Evolutionary conservation across 352 stramenopile species (phyloP), one percentile per base, ranked within the genome.

Genomic region (Pythium myriotylum): DNA sequence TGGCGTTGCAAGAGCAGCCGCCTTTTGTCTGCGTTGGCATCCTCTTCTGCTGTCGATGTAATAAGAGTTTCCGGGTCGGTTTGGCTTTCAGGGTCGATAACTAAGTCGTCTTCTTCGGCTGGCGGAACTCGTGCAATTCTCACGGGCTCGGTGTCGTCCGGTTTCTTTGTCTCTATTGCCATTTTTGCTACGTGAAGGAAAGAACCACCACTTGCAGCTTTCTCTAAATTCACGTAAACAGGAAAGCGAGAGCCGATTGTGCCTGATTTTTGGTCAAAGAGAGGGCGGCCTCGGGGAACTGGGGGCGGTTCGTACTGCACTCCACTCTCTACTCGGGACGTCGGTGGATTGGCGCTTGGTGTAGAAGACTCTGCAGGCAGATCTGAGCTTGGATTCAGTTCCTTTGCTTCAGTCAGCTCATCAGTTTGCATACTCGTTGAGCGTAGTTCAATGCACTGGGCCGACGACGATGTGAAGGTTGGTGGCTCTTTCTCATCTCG

Each of bases 381-480:
- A 20, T 29, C 9, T 49, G 6, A 5, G 1, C 7, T 14, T 5
- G 19, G 26, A 26, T 17, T 27, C 16, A 12, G 0, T 32, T 52
- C 40, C 29, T 35, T 5, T 35, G 29, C n/a, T n/a, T n/a, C n/a
- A n/a, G n/a, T n/a, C n/a, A n/a, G n/a, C n/a, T n/a, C n/a, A 5
- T 67, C 52, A 4, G 59, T 67, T 40, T 67, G 59, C 12, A 59
- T 55, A 13, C 59, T 67, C 2, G 42, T 62, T 1, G 43, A 57
- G 47, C 47, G 50, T 8, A 47, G 22, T 22, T 54, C 47, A 1
- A 46, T 67, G 24, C 59, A 62, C 37, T 67, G 59, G 2, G 50
- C 42, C 10, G 39, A 39, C 8, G n/a, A 43, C 35, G 27, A 47
- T 3, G 35, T 16, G 37, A 27, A 50, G 16, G 37, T 29, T 13